Base-by-base conservation (phyloP, 2,329 filamentous ascomycete genomes). In the Blumeria hordei region DNA sequence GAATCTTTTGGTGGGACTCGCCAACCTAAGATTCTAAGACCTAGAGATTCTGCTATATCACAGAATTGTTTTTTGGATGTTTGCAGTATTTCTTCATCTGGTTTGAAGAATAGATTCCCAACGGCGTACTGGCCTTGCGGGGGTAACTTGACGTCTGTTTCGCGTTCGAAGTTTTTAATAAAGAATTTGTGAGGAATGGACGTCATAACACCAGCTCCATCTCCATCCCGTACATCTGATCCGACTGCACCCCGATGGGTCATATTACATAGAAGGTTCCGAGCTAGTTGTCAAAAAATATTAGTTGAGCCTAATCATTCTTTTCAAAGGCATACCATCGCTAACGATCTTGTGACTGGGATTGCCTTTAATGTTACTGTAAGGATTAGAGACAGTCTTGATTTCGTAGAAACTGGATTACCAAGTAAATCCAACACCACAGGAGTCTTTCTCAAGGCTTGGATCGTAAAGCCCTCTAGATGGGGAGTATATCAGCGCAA, bases 131-230 rank as follows among this genome's bases (percentile, higher is more conserved):
- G 87, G 63, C 90, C 92, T 60, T 81, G 74, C 59, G 84, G 81
- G 58, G 92, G 92, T 60, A 98, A 75, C 69, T 87, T 83, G 66
- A 92, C 81, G 67, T 82, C 84, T 66, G 87, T 83, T 71, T 95
- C 87, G 63, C 83, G 83, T 69, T 86, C 88, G 69, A 96, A 96
- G 69, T 96, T 94, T 76, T 96, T 98, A 67, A 94, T 75, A 69
- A 98, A 96, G 74, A 98, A 96, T 70, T 83, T 88, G 74, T 96
- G 90, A 57, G 92, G 92, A 65, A 98, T 94, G 58, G 88, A 95
- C 62, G 90, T 96, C 92, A 98, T 98, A 67, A 96, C 90, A 78
- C 92, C 92, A 64, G 92, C 92, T 69, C 92, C 92, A 68, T 98
- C 92, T 68, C 92, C 92, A 68, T 98, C 92, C 74, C 92, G 84